Percentiles rank a stretch among this genome's conserved stretches.
Conservation (phyloP, 2,329 filamentous ascomycete species). For the Rachicladosporium sp. region DNA sequence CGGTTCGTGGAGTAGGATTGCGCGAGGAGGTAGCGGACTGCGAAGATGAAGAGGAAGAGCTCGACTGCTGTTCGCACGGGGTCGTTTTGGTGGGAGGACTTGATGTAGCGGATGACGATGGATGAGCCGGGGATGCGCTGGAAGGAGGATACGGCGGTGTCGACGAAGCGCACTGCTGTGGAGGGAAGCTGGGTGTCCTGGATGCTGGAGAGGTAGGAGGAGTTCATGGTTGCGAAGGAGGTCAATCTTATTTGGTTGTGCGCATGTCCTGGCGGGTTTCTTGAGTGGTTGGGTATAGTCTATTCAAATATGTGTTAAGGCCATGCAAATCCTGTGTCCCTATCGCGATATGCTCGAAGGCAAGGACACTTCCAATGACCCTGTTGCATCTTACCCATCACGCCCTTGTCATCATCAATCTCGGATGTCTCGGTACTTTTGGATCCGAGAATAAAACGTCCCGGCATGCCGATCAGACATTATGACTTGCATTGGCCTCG, state of each 20-base stretch:
- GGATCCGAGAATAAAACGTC: no score
- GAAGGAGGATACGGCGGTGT: constrained; percentile 49
- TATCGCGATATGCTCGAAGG: no score
- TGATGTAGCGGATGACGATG: constrained; percentile 88
- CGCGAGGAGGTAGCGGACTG: constrained; percentile 81
- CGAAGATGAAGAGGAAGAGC: constrained; percentile 86
- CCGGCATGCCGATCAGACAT: no score
- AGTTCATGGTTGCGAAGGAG: constrained; percentile 12
- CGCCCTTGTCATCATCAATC: no score
- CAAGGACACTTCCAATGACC: no score
- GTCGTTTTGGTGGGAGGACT: constrained; percentile 95
- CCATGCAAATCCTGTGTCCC: no score
- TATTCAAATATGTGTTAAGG: no score
- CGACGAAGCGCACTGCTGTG: constrained; percentile 41
- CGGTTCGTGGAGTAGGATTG: constrained; percentile 88
- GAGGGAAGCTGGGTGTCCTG: constrained; percentile 44
- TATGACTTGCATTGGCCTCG: no score
- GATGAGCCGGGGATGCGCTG: constrained; percentile 88
- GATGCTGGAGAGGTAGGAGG: constrained; percentile 9
- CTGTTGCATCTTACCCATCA: no score
- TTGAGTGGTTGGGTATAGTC: no score
- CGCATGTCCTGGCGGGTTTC: no score
- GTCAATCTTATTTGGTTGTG: background rate
- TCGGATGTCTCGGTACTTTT: no score
- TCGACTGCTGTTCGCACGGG: constrained; percentile 89